These are phyloP conservation scores for Rhododendron vialii DNA, from an alignment of 148 eudicot genomes.

Conservation along the genomic window DNA sequence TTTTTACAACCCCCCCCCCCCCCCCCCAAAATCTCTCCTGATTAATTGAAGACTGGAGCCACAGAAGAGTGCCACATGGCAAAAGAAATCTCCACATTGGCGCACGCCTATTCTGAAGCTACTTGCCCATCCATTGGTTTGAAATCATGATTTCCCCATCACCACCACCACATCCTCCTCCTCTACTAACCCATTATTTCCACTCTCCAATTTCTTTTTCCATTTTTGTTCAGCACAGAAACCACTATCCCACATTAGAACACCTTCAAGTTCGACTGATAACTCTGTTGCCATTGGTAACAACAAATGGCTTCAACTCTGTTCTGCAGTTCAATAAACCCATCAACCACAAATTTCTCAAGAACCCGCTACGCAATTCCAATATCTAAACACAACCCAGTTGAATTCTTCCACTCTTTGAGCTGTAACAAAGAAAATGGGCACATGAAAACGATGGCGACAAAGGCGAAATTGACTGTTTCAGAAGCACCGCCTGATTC, in stretches of 20 bases:
- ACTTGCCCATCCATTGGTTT: slow-evolving; percentile 8
- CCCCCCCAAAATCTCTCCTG: neutral
- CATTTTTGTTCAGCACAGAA: neutral
- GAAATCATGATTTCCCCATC: neutral
- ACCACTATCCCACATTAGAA: neutral
- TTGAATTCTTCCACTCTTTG: slow-evolving; percentile 16
- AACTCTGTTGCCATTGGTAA: neutral
- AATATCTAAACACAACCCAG: slow-evolving; percentile 21
- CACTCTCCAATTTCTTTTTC: neutral
- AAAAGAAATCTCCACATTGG: neutral
- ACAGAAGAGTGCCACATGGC: slow-evolving; percentile 12
- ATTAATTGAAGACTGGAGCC: neutral
- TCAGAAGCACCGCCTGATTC: slow-evolving; percentile 9
- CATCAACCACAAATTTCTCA: slow-evolving; percentile 32
- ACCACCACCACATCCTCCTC: neutral
- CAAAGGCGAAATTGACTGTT: slow-evolving; percentile 18
- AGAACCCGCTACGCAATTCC: slow-evolving; percentile 46
- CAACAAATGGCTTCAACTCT: slow-evolving; percentile 47
- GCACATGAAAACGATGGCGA: slow-evolving; percentile 14
- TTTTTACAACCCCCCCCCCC: too few species aligned
- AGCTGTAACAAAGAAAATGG: slow-evolving; percentile 18
- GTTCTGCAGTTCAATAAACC: slow-evolving; percentile 34
- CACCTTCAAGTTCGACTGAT: neutral
- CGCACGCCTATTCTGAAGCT: neutral
- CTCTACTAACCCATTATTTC: neutral